phyloP scores from a whole-genome alignment of 371 early-diverging fungal species.

The Syncephalis fuscata region DNA sequence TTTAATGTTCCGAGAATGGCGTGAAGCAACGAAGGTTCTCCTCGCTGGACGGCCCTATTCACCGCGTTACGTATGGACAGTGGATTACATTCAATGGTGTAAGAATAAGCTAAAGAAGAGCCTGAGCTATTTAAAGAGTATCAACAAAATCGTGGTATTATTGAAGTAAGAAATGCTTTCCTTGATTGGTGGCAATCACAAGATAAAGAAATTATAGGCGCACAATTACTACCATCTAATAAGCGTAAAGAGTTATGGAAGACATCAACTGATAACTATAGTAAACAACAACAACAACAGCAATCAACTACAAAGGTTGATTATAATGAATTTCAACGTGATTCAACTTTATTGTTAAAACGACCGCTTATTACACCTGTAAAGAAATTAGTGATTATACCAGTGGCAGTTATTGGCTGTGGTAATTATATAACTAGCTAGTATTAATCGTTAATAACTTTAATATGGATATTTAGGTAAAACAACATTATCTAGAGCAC shows the following conservation, averaged over 20 bases:
- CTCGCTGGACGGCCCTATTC: constrained; percentile 11
- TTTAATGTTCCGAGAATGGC: constrained; percentile 84
- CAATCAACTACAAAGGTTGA: too few relatives aligned
- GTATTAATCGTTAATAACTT: background rate
- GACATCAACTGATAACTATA: too few relatives aligned
- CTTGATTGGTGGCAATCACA: constrained; percentile 12
- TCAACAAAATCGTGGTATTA: constrained; percentile 57
- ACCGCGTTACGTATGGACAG: constrained; percentile 34
- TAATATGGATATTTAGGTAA: constrained; percentile 18
- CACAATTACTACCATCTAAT: constrained; percentile 2
- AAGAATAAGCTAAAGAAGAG: constrained; percentile 26
- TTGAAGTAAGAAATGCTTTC: constrained; percentile 52
- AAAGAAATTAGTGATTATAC: constrained; percentile 39
- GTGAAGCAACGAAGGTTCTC: constrained; percentile 64
- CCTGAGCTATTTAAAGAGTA: constrained; percentile 56
- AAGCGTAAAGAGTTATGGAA: background rate
- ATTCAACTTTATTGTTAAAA: background rate
- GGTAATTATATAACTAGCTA: constrained; percentile 15
- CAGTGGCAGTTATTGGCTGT: constrained; percentile 55
- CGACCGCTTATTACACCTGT: constrained; percentile 4
- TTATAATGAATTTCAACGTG: background rate
- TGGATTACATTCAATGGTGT: constrained; percentile 63
- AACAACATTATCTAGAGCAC: constrained; percentile 37
- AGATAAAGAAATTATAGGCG: constrained; percentile 15
- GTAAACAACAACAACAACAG: too few relatives aligned